A percentile compares a stretch with the other conserved stretches of the same genome.
phyloP scores from a whole-genome alignment of 177 flowering plant species.

The Tripterygium wilfordii region DNA sequence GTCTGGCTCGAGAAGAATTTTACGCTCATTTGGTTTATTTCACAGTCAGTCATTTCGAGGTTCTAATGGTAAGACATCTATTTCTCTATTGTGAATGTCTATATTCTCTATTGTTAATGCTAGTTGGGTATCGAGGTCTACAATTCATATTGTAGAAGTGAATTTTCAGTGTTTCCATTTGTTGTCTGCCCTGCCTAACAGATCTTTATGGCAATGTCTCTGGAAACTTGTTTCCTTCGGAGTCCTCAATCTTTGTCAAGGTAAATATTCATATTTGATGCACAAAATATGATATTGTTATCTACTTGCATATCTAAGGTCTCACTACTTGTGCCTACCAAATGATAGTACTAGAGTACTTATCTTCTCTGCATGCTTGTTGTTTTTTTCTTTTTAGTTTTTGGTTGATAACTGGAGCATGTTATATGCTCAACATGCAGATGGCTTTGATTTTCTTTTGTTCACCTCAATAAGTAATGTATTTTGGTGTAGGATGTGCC shows the following conservation, averaged over 20 bases:
- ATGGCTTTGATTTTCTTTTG: neutral
- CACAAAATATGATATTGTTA: too few species aligned
- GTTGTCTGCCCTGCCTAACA: slow-evolving; percentile 7
- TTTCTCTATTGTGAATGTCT: neutral
- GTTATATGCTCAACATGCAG: neutral
- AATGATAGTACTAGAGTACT: neutral
- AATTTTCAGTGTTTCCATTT: neutral
- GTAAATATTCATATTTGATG: slow-evolving; percentile 8
- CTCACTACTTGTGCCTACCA: neutral
- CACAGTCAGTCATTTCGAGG: slow-evolving; percentile 9
- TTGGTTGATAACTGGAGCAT: neutral
- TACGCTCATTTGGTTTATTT: slow-evolving; percentile 31
- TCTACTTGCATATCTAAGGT: too few species aligned
- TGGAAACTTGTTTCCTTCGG: slow-evolving; percentile 13
- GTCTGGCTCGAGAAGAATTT: slow-evolving; percentile 29
- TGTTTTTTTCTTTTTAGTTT: too few species aligned
- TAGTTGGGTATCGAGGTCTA: too few species aligned
- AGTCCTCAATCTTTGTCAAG: slow-evolving; percentile 16
- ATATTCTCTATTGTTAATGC: neutral
- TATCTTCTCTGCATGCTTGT: too few species aligned
- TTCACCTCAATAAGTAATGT: neutral
- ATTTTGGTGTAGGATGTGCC: slow-evolving; percentile 25
- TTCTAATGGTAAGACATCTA: slow-evolving; percentile 10
- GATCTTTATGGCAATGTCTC: slow-evolving; percentile 12
- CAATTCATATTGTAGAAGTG: neutral